These are phyloP conservation scores for Pythium phragmiticola DNA, from an alignment of 352 stramenopile genomes.

Conservation along the genomic window DNA sequence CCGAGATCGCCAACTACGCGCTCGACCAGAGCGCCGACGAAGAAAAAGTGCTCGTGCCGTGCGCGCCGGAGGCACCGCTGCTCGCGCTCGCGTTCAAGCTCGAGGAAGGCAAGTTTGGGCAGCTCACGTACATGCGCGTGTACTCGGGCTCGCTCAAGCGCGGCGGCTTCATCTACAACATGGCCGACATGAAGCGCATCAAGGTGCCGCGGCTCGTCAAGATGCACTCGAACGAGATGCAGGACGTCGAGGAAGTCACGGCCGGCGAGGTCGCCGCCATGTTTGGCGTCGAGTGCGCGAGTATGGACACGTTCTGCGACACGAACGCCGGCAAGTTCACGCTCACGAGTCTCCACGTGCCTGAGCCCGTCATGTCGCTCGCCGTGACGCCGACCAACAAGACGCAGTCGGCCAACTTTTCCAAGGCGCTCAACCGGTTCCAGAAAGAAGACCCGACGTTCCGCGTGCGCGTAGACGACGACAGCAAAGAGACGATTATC, in stretches of 20 bases:
- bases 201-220: conserved; percentile 81
- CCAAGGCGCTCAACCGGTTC: conserved; percentile 71
- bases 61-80: conserved; percentile 45
- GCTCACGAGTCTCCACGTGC: conserved; percentile 65
- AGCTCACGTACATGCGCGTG: conserved; percentile 92
- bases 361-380: conserved; percentile 89
- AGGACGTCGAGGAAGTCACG: conserved; percentile 82
- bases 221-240: conserved; percentile 86
- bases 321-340: conserved; percentile 33
- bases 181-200: conserved; percentile 58
- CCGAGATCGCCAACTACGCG: conserved; percentile 82
- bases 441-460: conserved; percentile 97
- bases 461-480: conserved; percentile 92
- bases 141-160: conserved; percentile 90
- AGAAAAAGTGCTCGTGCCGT: conserved; percentile 25
- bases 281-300: conserved; percentile 90
- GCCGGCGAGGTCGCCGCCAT: conserved; percentile 92
- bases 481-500: conserved; percentile 98
- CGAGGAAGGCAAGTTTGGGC: conserved; percentile 67
- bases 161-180: conserved; percentile 80
- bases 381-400: conserved; percentile 88
- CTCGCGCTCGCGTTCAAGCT: conserved; percentile 73
- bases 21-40: conserved; percentile 44
- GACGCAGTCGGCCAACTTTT: conserved; percentile 85
- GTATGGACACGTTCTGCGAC: conserved; percentile 80